Evolutionary conservation across 352 stramenopile genomes (phyloP), one percentile per base, ranked within the genome.

Genomic region (Pythium folliculosum): DNA sequence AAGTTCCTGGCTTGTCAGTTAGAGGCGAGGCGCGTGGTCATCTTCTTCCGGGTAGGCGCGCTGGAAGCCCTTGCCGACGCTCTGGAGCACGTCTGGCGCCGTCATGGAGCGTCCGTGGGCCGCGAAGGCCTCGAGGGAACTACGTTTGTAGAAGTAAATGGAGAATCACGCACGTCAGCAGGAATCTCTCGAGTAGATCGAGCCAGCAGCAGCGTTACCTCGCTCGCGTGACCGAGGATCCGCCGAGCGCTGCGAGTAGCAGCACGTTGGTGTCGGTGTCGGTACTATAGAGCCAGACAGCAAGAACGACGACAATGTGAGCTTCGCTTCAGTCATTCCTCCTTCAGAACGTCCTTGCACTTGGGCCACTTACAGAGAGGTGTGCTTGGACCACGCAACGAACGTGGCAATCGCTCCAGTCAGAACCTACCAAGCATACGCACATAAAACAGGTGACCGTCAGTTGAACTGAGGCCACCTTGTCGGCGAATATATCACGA

Each of bases 351-450:
- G 2, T 49, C 16, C 19, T 23, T 13, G 43, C 14, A n/a, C n/a
- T n/a, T n/a, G n/a, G n/a, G 13, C 6, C 43, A 49, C 75, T 44
- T 77, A 89, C 80, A 87, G 32, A 17, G 78, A 56, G 3, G 62
- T 49, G 55, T 83, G 63, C 48, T 80, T 79, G 10, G 81, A 68
- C 90, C 90, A 97, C 0, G 82, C 76, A 3, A 82, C 74, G 63
- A 97, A 97, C 5, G 89, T 88, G 7, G 78, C 87, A 54, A 93
- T 89, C 23, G 82, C 76, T 16, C 94, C 94, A 7, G 86, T 86
- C 27, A 98, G 73, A 13, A 95, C 77, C 88, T 95, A 23, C 10
- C 17, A 43, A 30, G n/a, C n/a, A n/a, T n/a, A n/a, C n/a, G n/a
- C 17, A 35, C 16, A 57, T 1, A 43, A 17, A 2, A 43, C 37